Evolutionary conservation across 1,284 basidiomycete genomes (phyloP).

Genomic region (Cutaneotrichosporon sp.): DNA sequence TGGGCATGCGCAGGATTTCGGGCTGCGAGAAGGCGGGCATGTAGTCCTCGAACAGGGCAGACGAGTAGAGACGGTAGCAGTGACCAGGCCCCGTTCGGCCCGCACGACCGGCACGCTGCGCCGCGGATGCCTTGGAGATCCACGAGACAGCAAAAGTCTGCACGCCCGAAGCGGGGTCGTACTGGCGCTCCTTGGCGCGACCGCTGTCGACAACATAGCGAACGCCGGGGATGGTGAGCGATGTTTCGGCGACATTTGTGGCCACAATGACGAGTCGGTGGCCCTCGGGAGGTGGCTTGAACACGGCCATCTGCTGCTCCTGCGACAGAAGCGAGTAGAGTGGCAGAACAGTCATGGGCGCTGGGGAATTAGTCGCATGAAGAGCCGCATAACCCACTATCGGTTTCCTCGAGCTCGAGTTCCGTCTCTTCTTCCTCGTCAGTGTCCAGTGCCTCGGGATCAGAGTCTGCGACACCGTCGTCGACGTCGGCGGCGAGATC

Average conservation of each 20-base stretch:
- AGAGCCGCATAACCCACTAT: slow-evolving; percentile 33
- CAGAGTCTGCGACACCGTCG: slow-evolving; percentile 46
- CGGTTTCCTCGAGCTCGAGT: slow-evolving; percentile 43
- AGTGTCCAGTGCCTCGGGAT: slow-evolving; percentile 48
- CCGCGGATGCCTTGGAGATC: slow-evolving; percentile 70
- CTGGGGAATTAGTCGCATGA: slow-evolving; percentile 32
- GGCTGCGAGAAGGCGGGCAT: slow-evolving; percentile 82
- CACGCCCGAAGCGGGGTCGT: slow-evolving; percentile 59
- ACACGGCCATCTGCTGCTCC: slow-evolving; percentile 69
- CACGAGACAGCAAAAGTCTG: slow-evolving; percentile 68
- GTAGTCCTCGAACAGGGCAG: slow-evolving; percentile 81
- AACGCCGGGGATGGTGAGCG: slow-evolving; percentile 70
- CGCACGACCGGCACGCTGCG: slow-evolving; percentile 67
- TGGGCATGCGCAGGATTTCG: slow-evolving; percentile 92
- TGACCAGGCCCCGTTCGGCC: slow-evolving; percentile 73
- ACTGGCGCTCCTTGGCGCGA: slow-evolving; percentile 71
- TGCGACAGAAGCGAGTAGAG: slow-evolving; percentile 67
- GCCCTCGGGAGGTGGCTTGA: slow-evolving; percentile 60
- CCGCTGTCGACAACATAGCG: slow-evolving; percentile 71
- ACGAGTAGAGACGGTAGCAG: slow-evolving; percentile 69
- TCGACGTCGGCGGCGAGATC: slow-evolving; percentile 52
- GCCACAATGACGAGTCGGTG: slow-evolving; percentile 65
- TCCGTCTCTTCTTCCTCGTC: slow-evolving; percentile 50
- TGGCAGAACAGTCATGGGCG: slow-evolving; percentile 65
- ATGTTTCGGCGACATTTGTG: slow-evolving; percentile 74